Conservation (phyloP, 2,329 filamentous ascomycete species). For the Ophioceras dolichostomum region DNA sequence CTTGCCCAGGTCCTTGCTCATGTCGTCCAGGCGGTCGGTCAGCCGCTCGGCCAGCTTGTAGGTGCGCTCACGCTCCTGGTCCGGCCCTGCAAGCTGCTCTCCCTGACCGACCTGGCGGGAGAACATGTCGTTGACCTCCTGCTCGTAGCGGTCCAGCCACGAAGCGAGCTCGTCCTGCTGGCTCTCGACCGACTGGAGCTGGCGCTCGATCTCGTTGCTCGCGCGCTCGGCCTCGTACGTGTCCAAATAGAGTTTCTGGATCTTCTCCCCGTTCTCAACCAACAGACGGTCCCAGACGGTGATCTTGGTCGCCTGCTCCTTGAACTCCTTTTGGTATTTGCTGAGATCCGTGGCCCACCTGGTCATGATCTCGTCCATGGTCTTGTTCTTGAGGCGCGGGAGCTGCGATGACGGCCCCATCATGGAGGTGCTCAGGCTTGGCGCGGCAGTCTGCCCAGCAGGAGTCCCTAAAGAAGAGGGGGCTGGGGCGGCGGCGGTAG, state of each 20-base stretch:
- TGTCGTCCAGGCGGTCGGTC: slow-evolving; percentile 80
- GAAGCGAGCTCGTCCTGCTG: slow-evolving; percentile 83
- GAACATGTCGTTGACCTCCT: slow-evolving; percentile 82
- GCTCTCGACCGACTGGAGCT: slow-evolving; percentile 77
- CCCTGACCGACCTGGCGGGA: slow-evolving; percentile 62
- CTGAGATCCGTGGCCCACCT: slow-evolving; percentile 91
- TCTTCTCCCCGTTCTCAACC: slow-evolving; percentile 89
- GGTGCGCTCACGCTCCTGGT: slow-evolving; percentile 90
- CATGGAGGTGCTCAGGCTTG: slow-evolving; percentile 58
- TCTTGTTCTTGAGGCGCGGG: slow-evolving; percentile 92
- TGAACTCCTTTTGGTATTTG: slow-evolving; percentile 95
- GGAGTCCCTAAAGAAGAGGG: too few species aligned
- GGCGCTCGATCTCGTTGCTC: slow-evolving; percentile 85
- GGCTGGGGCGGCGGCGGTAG: slow-evolving; percentile 5
- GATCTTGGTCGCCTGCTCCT: slow-evolving; percentile 76
- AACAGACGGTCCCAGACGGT: slow-evolving; percentile 85
- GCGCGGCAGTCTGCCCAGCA: slow-evolving; percentile 4
- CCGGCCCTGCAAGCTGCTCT: slow-evolving; percentile 72
- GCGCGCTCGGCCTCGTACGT: slow-evolving; percentile 91
- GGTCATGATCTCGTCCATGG: slow-evolving; percentile 97
- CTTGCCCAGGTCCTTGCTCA: slow-evolving; percentile 81
- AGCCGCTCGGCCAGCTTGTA: slow-evolving; percentile 94
- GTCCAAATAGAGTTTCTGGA: slow-evolving; percentile 81
- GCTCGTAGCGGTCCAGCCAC: slow-evolving; percentile 85
- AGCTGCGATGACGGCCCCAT: slow-evolving; percentile 71